phyloP scores from a whole-genome alignment of 2,329 filamentous ascomycete species.

The Tolypocladium sp. region DNA sequence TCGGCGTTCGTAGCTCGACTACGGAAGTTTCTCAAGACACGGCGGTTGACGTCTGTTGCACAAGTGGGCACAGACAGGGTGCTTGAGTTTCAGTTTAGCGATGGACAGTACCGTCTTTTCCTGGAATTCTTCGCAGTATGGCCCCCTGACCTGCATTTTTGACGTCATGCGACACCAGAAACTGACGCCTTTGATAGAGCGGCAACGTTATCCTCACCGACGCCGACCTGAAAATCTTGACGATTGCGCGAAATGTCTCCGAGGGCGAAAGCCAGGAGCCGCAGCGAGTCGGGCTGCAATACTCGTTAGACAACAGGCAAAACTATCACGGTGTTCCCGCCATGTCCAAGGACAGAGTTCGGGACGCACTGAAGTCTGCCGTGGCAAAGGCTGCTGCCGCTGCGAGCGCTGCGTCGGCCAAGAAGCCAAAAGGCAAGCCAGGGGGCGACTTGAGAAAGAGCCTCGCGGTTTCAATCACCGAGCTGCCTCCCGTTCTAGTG shows the following conservation, averaged over 20 bases:
- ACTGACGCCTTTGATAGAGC: slow-evolving; percentile 31
- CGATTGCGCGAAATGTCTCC: slow-evolving; percentile 69
- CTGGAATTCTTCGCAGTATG: slow-evolving; percentile 82
- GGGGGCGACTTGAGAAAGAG: slow-evolving; percentile 72
- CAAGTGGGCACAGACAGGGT: slow-evolving; percentile 93
- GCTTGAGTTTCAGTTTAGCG: slow-evolving; percentile 85
- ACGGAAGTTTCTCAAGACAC: slow-evolving; percentile 80
- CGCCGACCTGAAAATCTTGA: slow-evolving; percentile 69
- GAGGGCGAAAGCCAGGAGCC: slow-evolving; percentile 80
- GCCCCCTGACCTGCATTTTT: neutral
- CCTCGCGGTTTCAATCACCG: slow-evolving; percentile 74
- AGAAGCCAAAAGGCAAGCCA: slow-evolving; percentile 64
- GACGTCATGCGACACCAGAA: too few species aligned
- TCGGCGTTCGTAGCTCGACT: slow-evolving; percentile 78
- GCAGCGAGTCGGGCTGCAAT: slow-evolving; percentile 66
- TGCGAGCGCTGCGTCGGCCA: slow-evolving; percentile 32
- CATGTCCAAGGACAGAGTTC: slow-evolving; percentile 65
- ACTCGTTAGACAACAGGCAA: slow-evolving; percentile 73
- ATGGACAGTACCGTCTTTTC: slow-evolving; percentile 80
- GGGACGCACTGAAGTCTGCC: slow-evolving; percentile 57
- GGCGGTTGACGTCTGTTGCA: slow-evolving; percentile 67
- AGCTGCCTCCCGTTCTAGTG: slow-evolving; percentile 78
- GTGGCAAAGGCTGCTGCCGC: slow-evolving; percentile 48
- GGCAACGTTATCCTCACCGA: slow-evolving; percentile 94
- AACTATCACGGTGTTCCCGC: slow-evolving; percentile 70